Evolutionary conservation across 108 stramenopile species (phyloP).

Genomic region (Stephanodiscus triporus): DNA sequence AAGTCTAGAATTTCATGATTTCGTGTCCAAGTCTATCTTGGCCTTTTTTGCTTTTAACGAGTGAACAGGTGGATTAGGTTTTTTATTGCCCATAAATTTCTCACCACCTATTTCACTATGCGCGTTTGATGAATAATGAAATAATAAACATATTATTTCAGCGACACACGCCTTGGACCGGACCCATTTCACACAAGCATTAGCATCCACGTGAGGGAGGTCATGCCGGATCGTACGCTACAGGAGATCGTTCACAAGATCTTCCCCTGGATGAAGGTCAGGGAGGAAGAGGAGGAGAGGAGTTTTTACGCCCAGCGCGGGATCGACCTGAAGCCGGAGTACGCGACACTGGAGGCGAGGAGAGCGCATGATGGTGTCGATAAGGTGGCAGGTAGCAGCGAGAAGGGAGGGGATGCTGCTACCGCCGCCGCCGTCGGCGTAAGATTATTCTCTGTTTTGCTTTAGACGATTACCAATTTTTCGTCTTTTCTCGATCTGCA

Average conservation of each 20-base stretch:
- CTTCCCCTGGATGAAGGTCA: conserved; percentile 46
- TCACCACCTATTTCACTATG: background rate
- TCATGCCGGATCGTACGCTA: conserved; percentile 57
- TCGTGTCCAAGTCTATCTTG: no score
- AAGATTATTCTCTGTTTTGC: background rate
- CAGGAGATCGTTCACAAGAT: conserved; percentile 66
- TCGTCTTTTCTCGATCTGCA: background rate
- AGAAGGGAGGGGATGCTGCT: conserved; percentile 19
- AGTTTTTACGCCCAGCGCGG: conserved; percentile 50
- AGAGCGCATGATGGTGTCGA: background rate
- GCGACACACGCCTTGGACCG: conserved; percentile 43
- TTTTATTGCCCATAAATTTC: no score
- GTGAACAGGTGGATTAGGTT: background rate
- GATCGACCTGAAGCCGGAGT: conserved; percentile 49
- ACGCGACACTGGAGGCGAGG: conserved; percentile 11
- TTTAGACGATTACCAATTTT: no score
- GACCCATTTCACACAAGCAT: conserved; percentile 46
- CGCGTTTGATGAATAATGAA: background rate
- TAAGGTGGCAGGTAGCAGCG: conserved; percentile 13
- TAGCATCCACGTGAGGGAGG: conserved; percentile 11
- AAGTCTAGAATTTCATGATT: no score
- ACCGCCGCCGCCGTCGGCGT: background rate
- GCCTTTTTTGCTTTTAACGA: no score
- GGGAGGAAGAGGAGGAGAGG: conserved; percentile 48
- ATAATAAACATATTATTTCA: background rate